Evolutionary conservation across 352 stramenopile genomes (phyloP).

Genomic region (Globisporangium perplexum): DNA sequence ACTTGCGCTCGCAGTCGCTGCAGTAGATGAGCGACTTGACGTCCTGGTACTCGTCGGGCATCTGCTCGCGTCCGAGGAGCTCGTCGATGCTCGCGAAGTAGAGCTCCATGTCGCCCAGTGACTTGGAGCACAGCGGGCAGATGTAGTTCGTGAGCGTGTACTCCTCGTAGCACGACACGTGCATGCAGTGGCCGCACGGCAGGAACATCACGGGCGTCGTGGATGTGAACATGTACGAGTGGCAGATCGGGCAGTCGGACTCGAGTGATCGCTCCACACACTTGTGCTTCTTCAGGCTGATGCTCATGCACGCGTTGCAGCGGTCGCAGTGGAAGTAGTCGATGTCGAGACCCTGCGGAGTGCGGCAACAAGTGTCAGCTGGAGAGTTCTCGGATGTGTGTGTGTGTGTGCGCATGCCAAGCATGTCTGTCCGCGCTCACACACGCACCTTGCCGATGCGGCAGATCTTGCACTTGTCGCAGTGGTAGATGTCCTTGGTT

Average conservation of each 20-base stretch:
- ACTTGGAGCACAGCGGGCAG: slow-evolving; percentile 94
- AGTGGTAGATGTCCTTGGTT: slow-evolving; percentile 96
- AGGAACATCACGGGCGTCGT: slow-evolving; percentile 94
- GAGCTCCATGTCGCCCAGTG: slow-evolving; percentile 91
- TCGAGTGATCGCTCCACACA: slow-evolving; percentile 94
- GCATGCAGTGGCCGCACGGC: slow-evolving; percentile 95
- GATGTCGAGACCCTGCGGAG: slow-evolving; percentile 83
- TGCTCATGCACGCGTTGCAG: slow-evolving; percentile 97
- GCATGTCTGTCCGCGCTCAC: neutral
- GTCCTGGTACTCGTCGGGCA: slow-evolving; percentile 73
- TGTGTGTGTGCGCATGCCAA: no score
- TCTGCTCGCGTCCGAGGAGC: slow-evolving; percentile 71
- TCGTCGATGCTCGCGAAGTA: slow-evolving; percentile 87
- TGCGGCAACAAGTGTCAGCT: neutral
- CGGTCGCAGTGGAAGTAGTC: slow-evolving; percentile 98
- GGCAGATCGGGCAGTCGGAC: slow-evolving; percentile 94
- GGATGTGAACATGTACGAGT: slow-evolving; percentile 94
- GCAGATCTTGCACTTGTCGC: slow-evolving; percentile 97
- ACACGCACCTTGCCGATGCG: slow-evolving; percentile 81
- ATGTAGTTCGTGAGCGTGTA: slow-evolving; percentile 94
- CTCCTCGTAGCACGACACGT: slow-evolving; percentile 93
- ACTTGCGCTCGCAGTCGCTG: slow-evolving; percentile 85
- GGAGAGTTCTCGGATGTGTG: no score
- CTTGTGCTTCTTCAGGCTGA: slow-evolving; percentile 87
- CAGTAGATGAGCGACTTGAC: slow-evolving; percentile 76